A percentile compares a stretch with the other conserved stretches of the same genome.
Conservation (phyloP, 176 grass and related monocot genomes). For the Thinopyrum elongatum region DNA sequence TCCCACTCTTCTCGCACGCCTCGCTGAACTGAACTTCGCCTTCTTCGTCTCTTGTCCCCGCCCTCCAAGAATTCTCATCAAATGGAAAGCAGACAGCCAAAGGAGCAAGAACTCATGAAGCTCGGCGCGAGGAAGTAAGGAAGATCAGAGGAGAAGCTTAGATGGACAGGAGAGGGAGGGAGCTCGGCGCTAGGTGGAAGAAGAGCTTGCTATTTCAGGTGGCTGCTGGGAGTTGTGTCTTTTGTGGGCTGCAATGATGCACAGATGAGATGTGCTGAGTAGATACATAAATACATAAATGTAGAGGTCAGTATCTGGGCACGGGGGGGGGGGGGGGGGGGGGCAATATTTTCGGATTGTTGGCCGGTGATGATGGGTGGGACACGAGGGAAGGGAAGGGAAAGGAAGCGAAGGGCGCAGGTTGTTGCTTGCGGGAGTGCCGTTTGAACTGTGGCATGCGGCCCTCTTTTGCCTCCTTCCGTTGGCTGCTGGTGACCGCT, state of each 20-base stretch:
- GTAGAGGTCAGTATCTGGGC: not conserved
- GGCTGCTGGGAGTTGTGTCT: not conserved
- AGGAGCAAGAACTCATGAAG: not conserved
- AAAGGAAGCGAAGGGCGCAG: not conserved
- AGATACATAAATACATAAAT: not conserved
- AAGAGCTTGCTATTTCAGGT: constrained; percentile 3
- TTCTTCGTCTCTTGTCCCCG: not conserved
- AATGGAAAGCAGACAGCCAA: not conserved
- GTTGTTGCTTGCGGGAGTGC: constrained; percentile 49
- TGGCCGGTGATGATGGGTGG: constrained; percentile 27
- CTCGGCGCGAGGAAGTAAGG: not conserved
- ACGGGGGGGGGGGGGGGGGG: not conserved
- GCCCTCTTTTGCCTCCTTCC: not conserved
- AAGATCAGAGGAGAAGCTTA: not conserved
- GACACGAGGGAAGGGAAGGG: not conserved
- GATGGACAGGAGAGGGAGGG: not conserved
- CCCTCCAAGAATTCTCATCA: not conserved
- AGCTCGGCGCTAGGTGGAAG: not conserved
- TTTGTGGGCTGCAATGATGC: constrained; percentile 10
- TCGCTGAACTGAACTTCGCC: not conserved
- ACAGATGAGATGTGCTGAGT: not conserved
- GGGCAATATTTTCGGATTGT: constrained; percentile 30
- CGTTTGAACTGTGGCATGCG: constrained; percentile 24
- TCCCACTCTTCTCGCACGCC: not conserved
- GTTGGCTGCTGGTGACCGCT: not conserved